phyloP scores from a whole-genome alignment of 495 filamentous ascomycete genomes.

The Amorphotheca resinae region DNA sequence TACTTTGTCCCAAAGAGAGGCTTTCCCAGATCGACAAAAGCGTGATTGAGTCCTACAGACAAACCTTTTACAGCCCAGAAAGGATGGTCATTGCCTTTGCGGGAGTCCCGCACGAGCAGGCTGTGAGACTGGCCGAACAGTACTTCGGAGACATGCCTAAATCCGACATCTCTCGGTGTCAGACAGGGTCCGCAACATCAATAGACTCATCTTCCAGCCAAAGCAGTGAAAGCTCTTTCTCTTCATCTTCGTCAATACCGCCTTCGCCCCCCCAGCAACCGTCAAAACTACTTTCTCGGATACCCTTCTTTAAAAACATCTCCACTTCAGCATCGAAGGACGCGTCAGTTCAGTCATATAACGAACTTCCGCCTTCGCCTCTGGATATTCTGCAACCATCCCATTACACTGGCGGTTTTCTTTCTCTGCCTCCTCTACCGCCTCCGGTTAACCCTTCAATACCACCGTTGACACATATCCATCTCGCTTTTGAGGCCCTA shows the following conservation, averaged over 20 bases:
- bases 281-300: conserved; percentile 61
- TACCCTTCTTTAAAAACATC: conserved; percentile 89
- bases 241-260: conserved; percentile 28
- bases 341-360: conserved; percentile 38
- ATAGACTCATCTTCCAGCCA: conserved; percentile 36
- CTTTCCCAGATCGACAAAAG: conserved; percentile 61
- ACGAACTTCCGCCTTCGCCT: conserved; percentile 32
- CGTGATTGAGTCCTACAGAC: conserved; percentile 66
- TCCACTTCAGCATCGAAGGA: conserved; percentile 55
- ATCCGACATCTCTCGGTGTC: conserved; percentile 40
- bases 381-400: conserved; percentile 52
- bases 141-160: conserved; percentile 83
- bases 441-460: conserved; percentile 62
- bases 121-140: conserved; percentile 65
- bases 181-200: conserved; percentile 42
- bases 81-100: conserved; percentile 91
- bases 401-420: conserved; percentile 88
- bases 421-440: conserved; percentile 69
- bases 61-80: conserved; percentile 77
- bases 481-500: conserved; percentile 91
- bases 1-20: conserved; percentile 82
- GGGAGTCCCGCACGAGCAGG: conserved; percentile 71
- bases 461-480: conserved; percentile 79
- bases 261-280: conserved; percentile 33
- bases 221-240: conserved; percentile 20